phyloP scores from a whole-genome alignment of 176 grass and related monocot genomes.

The Cocos nucifera region DNA sequence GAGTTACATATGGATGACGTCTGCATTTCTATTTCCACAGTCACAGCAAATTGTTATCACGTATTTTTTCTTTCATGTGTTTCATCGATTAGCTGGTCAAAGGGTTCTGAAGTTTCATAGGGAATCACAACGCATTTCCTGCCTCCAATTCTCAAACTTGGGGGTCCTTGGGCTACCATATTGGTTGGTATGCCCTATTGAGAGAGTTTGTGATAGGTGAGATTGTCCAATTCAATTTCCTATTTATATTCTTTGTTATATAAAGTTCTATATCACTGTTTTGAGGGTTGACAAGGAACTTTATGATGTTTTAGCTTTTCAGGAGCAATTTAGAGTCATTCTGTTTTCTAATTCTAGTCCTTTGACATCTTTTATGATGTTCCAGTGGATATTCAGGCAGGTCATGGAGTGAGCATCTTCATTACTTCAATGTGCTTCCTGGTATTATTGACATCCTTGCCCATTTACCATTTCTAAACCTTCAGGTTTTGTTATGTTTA shows the following conservation, averaged over 20 bases:
- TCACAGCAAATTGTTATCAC: conserved; percentile 3
- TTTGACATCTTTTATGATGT: conserved; percentile 15
- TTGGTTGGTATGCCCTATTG: conserved; percentile 60
- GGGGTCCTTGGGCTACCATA: conserved; percentile 66
- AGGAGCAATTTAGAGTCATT: not conserved
- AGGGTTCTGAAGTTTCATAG: conserved; percentile 52
- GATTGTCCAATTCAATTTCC: conserved; percentile 25
- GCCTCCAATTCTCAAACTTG: conserved; percentile 61
- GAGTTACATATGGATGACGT: conserved; percentile 23
- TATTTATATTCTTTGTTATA: not conserved
- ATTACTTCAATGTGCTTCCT: conserved; percentile 50
- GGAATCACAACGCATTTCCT: conserved; percentile 38
- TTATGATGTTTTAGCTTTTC: not conserved
- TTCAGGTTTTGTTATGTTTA: too few relatives aligned
- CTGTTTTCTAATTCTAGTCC: conserved; percentile 2
- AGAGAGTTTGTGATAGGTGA: conserved; percentile 65
- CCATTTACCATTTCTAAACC: conserved; percentile 1
- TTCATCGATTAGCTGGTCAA: conserved; percentile 53
- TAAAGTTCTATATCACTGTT: too few relatives aligned
- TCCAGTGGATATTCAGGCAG: conserved; percentile 31
- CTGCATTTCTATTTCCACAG: not conserved
- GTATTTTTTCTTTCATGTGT: conserved; percentile 6
- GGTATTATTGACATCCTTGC: conserved; percentile 36
- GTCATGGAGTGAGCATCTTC: conserved; percentile 38
- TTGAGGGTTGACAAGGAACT: too few relatives aligned